A percentile compares a stretch with the other conserved stretches of the same genome.
These are phyloP conservation scores for Canna indica DNA, from an alignment of 176 grass and related monocot species.

Conservation along the genomic window DNA sequence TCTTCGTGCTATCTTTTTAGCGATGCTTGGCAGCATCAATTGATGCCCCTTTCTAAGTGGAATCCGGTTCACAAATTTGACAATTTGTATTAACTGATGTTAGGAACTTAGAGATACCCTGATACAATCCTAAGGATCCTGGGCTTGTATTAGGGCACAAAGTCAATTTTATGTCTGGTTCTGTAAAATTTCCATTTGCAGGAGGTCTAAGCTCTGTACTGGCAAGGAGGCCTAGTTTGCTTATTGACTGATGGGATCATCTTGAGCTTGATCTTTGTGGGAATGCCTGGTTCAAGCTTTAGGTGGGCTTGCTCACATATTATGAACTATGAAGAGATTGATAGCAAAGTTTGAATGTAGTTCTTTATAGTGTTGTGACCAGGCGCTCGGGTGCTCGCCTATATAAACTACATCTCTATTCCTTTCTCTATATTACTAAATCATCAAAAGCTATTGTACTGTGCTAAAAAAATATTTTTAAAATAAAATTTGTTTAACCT, in stretches of 20 bases:
- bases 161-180: no score
- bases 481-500: not conserved
- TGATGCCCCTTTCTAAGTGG: no score
- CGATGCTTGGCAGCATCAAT: no score
- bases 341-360: not conserved
- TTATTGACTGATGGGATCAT: not conserved
- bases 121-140: not conserved
- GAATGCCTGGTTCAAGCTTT: not conserved
- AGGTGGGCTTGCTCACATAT: not conserved
- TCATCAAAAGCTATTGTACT: not conserved
- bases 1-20: no score
- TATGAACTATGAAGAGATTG: not conserved
- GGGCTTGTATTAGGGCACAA: not conserved
- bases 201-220: not conserved
- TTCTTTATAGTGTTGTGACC: no score
- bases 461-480: no score
- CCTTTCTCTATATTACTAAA: not conserved
- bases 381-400: no score
- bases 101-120: not conserved
- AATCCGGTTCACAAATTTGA: no score
- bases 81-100: no score
- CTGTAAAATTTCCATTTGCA: not conserved
- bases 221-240: not conserved
- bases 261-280: not conserved
- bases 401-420: no score